Evolutionary conservation across 148 eudicot genomes (phyloP), one percentile per base, ranked within the genome.

Genomic region (Drosera capensis): DNA sequence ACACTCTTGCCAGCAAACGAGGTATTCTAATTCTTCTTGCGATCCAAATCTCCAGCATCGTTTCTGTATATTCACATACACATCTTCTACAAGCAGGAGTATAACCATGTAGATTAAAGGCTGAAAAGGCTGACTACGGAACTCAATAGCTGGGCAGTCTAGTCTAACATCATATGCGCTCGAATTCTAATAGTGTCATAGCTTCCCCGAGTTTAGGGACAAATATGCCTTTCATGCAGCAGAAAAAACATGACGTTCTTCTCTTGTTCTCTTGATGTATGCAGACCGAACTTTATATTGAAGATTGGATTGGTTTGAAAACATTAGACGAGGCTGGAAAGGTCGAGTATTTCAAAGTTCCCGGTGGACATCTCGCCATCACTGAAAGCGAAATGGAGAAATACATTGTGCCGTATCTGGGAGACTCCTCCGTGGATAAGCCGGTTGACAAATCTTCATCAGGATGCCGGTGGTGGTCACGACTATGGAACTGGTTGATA

Each of bases 281-380:
- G 66, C 70, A 77, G 83, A 77, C 83, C 20, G 47, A 28, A 8
- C 64, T 77, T 20, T 77, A 77, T 36, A 68, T 14, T 7, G 79
- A 77, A 60, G 83, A 77, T 40, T 77, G 83, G 83, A 77, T 77
- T 9, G 83, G 83, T 39, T 46, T 77, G 48, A 69, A 53, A 45
- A 69, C 72, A 6, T 55, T 77, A 47, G 68, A 66, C 25, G 71
- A 71, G 56, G 80, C 80, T 14, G 80, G 77, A 38, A 75, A 62
- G 55, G 77, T 75, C 16, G 60, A 60, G 51, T 75, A 59, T 37
- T 6, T 75, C 14, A 75, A 36, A 2, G 62, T 61, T 11, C 13
- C 71, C 0, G 77, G 77, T 3, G 51, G 43, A 8, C 80, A 75
- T 64, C 63, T 67, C 1, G 49, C 65, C 1, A 66, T 71, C 38